phyloP scores from a whole-genome alignment of 2,329 filamentous ascomycete species.

The Colletotrichum sojae region DNA sequence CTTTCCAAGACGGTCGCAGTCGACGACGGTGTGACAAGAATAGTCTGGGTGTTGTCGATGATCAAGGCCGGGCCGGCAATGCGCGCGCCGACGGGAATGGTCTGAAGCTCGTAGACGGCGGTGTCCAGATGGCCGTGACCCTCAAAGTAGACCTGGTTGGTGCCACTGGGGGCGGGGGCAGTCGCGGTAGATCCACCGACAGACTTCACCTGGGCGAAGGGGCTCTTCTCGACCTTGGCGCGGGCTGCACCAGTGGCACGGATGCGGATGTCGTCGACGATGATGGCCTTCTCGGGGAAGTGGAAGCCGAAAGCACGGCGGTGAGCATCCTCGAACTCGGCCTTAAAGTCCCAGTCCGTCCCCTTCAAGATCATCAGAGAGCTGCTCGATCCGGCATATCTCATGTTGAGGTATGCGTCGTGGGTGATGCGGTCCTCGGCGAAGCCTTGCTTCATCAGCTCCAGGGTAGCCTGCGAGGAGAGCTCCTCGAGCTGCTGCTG shows the following conservation, averaged over 20 bases:
- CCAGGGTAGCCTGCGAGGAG: conserved; percentile 48
- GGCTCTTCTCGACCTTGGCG: conserved; percentile 39
- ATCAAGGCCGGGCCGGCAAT: conserved; percentile 77
- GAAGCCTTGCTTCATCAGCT: conserved; percentile 48
- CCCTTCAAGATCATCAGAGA: conserved; percentile 53
- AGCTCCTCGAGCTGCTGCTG: conserved; percentile 50
- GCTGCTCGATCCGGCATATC: conserved; percentile 60
- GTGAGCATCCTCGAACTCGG: conserved; percentile 78
- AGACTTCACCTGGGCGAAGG: conserved; percentile 37
- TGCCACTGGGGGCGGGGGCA: conserved; percentile 81
- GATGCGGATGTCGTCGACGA: conserved; percentile 42
- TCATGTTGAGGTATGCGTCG: conserved; percentile 58
- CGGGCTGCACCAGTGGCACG: conserved; percentile 38
- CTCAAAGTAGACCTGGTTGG: conserved; percentile 49
- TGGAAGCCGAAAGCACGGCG: conserved; percentile 81
- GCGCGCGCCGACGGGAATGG: conserved; percentile 30
- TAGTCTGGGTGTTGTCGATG: conserved; percentile 81
- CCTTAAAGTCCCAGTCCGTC: conserved; percentile 64
- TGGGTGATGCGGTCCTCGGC: conserved; percentile 55
- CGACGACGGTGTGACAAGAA: conserved; percentile 71
- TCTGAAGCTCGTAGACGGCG: conserved; percentile 30
- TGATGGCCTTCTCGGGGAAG: conserved; percentile 53
- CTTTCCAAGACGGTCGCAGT: conserved; percentile 52
- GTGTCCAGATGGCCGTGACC: conserved; percentile 34
- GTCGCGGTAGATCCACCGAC: conserved; percentile 19